phyloP scores from a whole-genome alignment of 1,284 basidiomycete species.

The Rhodotorula sp. region DNA sequence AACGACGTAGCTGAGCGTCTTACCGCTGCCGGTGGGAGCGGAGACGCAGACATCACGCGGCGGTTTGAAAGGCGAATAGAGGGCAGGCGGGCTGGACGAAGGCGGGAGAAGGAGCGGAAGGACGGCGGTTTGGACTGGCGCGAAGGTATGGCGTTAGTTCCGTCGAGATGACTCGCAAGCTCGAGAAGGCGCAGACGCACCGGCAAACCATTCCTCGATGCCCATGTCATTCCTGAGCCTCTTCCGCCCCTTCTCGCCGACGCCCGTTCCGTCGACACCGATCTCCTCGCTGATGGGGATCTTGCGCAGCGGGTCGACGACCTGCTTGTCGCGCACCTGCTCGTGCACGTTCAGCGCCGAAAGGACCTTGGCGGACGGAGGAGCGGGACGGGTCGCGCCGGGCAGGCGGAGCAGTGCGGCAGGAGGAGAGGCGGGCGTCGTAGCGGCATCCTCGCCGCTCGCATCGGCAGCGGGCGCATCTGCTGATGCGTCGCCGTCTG shows the following conservation, averaged over 20 bases:
- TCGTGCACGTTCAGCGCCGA: constrained; percentile 74
- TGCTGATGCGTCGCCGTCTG: constrained; percentile 1
- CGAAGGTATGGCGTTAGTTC: neutral
- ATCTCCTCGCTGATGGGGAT: constrained; percentile 57
- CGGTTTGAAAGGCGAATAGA: constrained; percentile 69
- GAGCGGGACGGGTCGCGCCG: constrained; percentile 66
- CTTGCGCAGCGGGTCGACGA: constrained; percentile 64
- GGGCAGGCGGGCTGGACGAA: constrained; percentile 47
- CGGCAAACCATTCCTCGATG: constrained; percentile 79
- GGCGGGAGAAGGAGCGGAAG: constrained; percentile 70
- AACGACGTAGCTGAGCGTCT: constrained; percentile 90
- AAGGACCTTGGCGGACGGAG: constrained; percentile 68
- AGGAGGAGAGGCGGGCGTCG: neutral
- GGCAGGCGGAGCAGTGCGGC: constrained; percentile 59
- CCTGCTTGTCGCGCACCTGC: constrained; percentile 68
- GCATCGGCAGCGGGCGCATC: neutral
- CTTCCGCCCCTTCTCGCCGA: constrained; percentile 65
- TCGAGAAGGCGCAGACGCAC: constrained; percentile 55
- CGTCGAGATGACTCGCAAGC: constrained; percentile 7
- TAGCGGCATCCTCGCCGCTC: constrained; percentile 1
- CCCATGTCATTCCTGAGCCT: constrained; percentile 68
- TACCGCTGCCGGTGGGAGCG: constrained; percentile 95
- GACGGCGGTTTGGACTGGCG: constrained; percentile 74
- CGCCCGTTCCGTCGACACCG: constrained; percentile 54
- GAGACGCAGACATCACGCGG: constrained; percentile 90